Conservation (phyloP, 176 grass and related monocot genomes). For the Oryza meyeriana region DNA sequence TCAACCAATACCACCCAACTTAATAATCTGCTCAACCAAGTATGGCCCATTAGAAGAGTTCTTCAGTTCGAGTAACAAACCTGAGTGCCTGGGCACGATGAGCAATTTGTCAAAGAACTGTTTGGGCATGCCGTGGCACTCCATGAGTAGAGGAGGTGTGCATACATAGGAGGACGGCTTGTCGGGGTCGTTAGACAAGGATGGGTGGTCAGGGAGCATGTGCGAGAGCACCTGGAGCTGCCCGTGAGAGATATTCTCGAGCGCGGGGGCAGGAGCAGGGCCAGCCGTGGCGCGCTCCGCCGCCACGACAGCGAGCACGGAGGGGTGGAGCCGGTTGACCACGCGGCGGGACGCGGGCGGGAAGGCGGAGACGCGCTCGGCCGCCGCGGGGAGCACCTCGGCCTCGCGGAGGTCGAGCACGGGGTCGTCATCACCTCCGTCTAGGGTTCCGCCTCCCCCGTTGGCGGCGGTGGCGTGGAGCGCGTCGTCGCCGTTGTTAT, state of each 20-base stretch:
- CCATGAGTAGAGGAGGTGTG: slow-evolving; percentile 74
- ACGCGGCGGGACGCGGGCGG: slow-evolving; percentile 52
- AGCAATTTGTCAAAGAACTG: slow-evolving; percentile 52
- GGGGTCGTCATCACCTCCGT: slow-evolving; percentile 35
- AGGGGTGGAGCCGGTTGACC: slow-evolving; percentile 66
- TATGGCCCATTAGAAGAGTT: background rate
- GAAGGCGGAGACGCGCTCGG: slow-evolving; percentile 58
- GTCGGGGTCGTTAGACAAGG: slow-evolving; percentile 58
- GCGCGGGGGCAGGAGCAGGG: background rate
- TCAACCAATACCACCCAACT: background rate
- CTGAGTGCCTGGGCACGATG: slow-evolving; percentile 69
- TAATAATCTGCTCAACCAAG: background rate
- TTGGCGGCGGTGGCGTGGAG: slow-evolving; percentile 17
- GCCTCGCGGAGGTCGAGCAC: slow-evolving; percentile 61
- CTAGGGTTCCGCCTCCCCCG: slow-evolving; percentile 31
- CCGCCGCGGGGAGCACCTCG: slow-evolving; percentile 56
- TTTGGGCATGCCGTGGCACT: slow-evolving; percentile 65
- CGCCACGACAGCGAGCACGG: slow-evolving; percentile 61
- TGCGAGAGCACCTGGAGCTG: slow-evolving; percentile 76
- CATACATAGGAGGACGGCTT: slow-evolving; percentile 80
- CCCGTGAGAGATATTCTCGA: slow-evolving; percentile 95
- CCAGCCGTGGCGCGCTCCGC: slow-evolving; percentile 48
- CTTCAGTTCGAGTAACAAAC: slow-evolving; percentile 29
- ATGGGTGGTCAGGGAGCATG: slow-evolving; percentile 72
- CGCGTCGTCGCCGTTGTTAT: slow-evolving; percentile 30